Conservation (phyloP, 139 green algal genomes). For the Microglena sp. region DNA sequence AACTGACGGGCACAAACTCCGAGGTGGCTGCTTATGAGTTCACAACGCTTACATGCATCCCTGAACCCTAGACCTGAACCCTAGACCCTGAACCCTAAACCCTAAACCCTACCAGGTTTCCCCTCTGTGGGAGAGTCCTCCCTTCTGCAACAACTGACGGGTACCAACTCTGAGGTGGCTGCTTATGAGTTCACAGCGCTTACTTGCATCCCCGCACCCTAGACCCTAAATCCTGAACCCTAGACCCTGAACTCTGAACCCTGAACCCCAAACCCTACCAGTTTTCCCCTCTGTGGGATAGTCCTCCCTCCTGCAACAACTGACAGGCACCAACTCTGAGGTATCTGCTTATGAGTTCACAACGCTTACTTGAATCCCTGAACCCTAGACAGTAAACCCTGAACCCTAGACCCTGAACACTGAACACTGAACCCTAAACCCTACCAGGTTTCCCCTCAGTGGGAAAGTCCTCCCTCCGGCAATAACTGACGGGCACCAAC, state of each 20-base stretch:
- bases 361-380: constrained; percentile 97
- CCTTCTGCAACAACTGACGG: constrained; percentile 85
- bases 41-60: constrained; percentile 97
- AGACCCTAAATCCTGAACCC: too few relatives aligned
- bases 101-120: constrained; percentile 72
- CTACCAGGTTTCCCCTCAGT: not conserved
- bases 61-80: too few relatives aligned
- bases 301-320: constrained; percentile 85
- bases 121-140: constrained; percentile 96
- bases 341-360: constrained; percentile 97
- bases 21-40: constrained; percentile 96
- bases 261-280: too few relatives aligned
- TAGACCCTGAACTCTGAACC: too few relatives aligned
- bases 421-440: not conserved
- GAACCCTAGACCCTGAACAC: too few relatives aligned
- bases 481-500: not conserved
- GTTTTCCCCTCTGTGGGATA: constrained; percentile 93
- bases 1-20: constrained; percentile 78
- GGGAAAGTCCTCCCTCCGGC: not conserved
- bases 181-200: constrained; percentile 98
- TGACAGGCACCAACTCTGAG: constrained; percentile 83
- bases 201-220: constrained; percentile 96
- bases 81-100: too few relatives aligned
- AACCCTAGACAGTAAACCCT: too few relatives aligned
- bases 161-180: constrained; percentile 72